Base-by-base conservation (phyloP, 768 basidiomycete species). In the Fomitopsis pulvina region DNA sequence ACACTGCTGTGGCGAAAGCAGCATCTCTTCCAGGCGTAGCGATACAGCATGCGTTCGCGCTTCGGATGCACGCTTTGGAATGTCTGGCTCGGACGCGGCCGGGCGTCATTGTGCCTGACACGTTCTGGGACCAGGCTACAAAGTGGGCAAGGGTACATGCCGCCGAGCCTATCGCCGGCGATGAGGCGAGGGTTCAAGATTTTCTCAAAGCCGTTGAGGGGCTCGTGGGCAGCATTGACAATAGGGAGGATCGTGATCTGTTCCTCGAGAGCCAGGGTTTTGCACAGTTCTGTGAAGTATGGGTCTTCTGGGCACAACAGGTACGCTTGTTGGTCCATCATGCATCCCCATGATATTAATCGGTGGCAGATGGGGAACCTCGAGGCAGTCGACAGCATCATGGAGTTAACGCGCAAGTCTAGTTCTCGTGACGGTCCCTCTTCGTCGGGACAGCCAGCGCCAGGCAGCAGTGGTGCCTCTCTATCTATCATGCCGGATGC, bases 41-140 rank as follows among this genome's bases (percentile, higher is more conserved):
- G 24, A 52, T 64, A 1, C 50, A 60, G 2, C 45, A 52, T 3
- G 51, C 67, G 41, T 72, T 72, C 54, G 58, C 60, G 18, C 67
- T 77, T 22, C 68, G 75, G 40, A 48, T 71, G 63, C 63, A 74
- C 61, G 65, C 65, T 4, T 62, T 84, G 68, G 63, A 77, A 61
- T 59, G 66, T 72, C 53, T 76, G 57, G 50, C 83, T 65, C 62
- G 63, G 72, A 52, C 81, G 4, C 71, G 74, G 9, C 60, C 71
- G 22, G 70, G 77, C 26, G 70, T 76, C 30, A 54, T 75, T 24
- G 72, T 77, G 41, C 65, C 81, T 2, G 68, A 68, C 41, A 75
- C 73, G 0, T 84, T 89, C 61, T 88, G 87, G 87, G 81, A 84
- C 41, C 88, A 90, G 58, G 71, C 62, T 24, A 70, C 71, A 50